These are phyloP conservation scores for Thielaviopsis punctulata DNA, from an alignment of 2,329 filamentous ascomycete species.

Conservation along the genomic window DNA sequence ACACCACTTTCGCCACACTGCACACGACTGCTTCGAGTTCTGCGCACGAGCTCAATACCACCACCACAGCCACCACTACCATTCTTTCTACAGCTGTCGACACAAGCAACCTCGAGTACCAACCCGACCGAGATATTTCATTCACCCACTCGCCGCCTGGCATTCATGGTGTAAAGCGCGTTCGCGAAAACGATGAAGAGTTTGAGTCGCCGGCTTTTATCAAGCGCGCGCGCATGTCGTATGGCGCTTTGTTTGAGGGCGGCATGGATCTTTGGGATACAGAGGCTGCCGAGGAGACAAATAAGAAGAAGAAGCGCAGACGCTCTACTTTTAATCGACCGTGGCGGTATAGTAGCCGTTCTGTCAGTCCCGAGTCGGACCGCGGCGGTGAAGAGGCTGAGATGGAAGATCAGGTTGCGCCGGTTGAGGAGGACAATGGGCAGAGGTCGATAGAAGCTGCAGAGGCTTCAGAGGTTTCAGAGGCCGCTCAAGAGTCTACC, in stretches of 20 bases:
- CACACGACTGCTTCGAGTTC: conserved; percentile 13
- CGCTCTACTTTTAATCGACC: conserved; percentile 29
- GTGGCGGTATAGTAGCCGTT: conserved; percentile 60
- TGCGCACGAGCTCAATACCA: conserved; percentile 12
- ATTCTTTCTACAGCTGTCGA: too few relatives aligned
- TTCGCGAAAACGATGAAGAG: conserved; percentile 27
- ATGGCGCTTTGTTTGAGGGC: conserved; percentile 47
- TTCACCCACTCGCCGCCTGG: not conserved
- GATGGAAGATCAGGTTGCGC: conserved; percentile 15
- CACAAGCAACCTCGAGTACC: conserved; percentile 2
- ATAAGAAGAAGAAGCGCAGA: conserved; percentile 28
- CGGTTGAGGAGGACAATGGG: not conserved
- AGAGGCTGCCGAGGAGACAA: conserved; percentile 28
- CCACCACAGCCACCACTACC: not conserved
- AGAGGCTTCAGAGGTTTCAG: not conserved
- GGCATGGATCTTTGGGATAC: conserved; percentile 55
- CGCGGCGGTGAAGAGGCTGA: conserved; percentile 17
- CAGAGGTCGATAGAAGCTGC: not conserved
- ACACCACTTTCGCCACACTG: conserved; percentile 2
- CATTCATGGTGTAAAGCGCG: conserved; percentile 9
- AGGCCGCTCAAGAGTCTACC: too few relatives aligned
- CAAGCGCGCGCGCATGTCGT: conserved; percentile 52
- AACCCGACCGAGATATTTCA: not conserved
- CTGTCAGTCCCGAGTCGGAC: conserved; percentile 49
- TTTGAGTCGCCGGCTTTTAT: conserved; percentile 69